Percentiles rank a stretch among this genome's conserved stretches.
phyloP scores from a whole-genome alignment of 768 basidiomycete genomes.

The Xanthoconium purpureum region DNA sequence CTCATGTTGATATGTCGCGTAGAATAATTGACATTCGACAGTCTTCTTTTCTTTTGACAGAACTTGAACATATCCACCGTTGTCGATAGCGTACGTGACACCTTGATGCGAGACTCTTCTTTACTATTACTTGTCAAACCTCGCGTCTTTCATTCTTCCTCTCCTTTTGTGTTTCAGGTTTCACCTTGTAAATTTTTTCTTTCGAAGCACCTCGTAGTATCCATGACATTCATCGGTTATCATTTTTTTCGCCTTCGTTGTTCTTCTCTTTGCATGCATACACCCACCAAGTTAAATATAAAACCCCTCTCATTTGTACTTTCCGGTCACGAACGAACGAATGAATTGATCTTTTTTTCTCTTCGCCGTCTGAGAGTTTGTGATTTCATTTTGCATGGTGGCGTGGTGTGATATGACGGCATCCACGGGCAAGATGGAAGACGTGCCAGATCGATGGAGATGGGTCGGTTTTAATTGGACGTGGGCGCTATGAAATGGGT shows the following conservation, averaged over 20 bases:
- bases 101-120: neutral
- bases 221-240: constrained; percentile 18
- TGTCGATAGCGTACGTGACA: too few relatives aligned
- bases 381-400: too few relatives aligned
- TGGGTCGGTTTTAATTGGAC: too few relatives aligned
- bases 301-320: constrained; percentile 12
- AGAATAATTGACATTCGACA: neutral
- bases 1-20: neutral
- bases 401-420: too few relatives aligned
- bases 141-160: neutral
- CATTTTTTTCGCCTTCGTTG: neutral
- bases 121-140: neutral
- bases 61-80: too few relatives aligned
- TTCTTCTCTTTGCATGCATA: neutral
- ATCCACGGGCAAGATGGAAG: too few relatives aligned
- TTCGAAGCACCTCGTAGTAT: constrained; percentile 5
- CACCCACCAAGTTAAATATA: neutral
- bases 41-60: neutral
- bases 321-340: neutral
- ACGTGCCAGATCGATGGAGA: too few relatives aligned
- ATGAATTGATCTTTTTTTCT: neutral
- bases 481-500: too few relatives aligned
- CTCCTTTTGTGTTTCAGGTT: neutral
- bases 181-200: neutral
- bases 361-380: neutral